Evolutionary conservation across 1,284 basidiomycete genomes (phyloP).

Genomic region (Sporisorium scitamineum): DNA sequence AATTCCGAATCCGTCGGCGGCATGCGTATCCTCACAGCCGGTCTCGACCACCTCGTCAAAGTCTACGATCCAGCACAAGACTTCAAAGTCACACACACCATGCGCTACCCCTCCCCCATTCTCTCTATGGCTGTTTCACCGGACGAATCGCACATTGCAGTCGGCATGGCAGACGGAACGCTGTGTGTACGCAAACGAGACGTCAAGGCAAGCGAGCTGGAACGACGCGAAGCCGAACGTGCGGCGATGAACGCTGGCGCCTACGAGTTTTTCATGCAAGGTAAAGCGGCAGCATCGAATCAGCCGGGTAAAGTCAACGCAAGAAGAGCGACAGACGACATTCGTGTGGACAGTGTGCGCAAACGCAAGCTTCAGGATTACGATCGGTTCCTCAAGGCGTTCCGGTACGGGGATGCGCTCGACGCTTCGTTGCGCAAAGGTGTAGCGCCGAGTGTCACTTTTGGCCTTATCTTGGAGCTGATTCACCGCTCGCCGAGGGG

Average conservation of each 20-base stretch:
- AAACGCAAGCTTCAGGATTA: slow-evolving; percentile 84
- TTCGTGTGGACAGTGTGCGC: slow-evolving; percentile 75
- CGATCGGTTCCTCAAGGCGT: slow-evolving; percentile 88
- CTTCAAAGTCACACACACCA: slow-evolving; percentile 90
- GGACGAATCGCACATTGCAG: slow-evolving; percentile 94
- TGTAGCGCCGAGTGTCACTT: slow-evolving; percentile 74
- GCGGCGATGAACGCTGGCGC: slow-evolving; percentile 75
- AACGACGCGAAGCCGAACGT: slow-evolving; percentile 71
- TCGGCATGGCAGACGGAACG: slow-evolving; percentile 96
- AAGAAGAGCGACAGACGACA: slow-evolving; percentile 69
- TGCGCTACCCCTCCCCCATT: slow-evolving; percentile 95
- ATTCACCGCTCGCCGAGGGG: slow-evolving; percentile 75
- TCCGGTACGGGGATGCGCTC: slow-evolving; percentile 94
- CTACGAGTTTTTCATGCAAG: slow-evolving; percentile 78
- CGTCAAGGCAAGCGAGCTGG: slow-evolving; percentile 77
- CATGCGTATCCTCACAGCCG: slow-evolving; percentile 85
- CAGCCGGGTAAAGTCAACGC: slow-evolving; percentile 25
- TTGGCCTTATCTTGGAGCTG: slow-evolving; percentile 92
- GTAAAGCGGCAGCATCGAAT: slow-evolving; percentile 37
- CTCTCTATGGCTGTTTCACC: slow-evolving; percentile 94
- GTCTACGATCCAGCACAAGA: slow-evolving; percentile 87
- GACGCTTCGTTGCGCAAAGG: slow-evolving; percentile 70
- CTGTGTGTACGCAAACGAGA: slow-evolving; percentile 75
- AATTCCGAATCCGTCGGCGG: slow-evolving; percentile 70
- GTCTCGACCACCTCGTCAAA: slow-evolving; percentile 97